Conservation (phyloP, 1,284 basidiomycete species). For the Puccinia polysora region DNA sequence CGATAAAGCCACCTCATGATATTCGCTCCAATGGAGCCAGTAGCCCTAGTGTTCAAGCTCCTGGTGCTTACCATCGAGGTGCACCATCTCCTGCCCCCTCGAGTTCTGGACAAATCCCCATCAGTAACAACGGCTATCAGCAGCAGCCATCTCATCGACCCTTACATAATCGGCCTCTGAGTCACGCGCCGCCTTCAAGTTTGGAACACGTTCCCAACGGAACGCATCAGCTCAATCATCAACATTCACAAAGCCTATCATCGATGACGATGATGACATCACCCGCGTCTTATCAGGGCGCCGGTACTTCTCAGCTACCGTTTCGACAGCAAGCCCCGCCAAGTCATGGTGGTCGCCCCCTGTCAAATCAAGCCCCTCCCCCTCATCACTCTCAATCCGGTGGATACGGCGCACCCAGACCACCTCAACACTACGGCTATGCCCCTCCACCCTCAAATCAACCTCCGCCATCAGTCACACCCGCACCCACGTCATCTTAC, state of each 20-base stretch:
- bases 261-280: constrained; percentile 23
- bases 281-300: constrained; percentile 31
- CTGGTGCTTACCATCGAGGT: constrained; percentile 11
- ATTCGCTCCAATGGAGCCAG: constrained; percentile 21
- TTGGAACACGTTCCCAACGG: background rate
- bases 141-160: background rate
- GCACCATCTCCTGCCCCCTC: constrained; percentile 35
- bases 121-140: background rate
- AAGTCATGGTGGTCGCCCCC: background rate
- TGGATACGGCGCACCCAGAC: constrained; percentile 43
- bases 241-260: constrained; percentile 30
- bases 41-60: constrained; percentile 23
- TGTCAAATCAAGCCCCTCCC: background rate
- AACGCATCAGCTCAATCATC: background rate
- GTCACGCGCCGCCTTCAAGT: constrained; percentile 43
- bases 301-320: constrained; percentile 25
- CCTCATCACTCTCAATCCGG: constrained; percentile 43
- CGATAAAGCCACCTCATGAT: constrained; percentile 18
- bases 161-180: constrained; percentile 4
- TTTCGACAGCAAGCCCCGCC: constrained; percentile 12
- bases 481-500: constrained; percentile 44
- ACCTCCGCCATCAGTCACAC: constrained; percentile 50
- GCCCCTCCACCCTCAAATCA: constrained; percentile 40
- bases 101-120: background rate
- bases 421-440: constrained; percentile 42